Conservation (phyloP, 2,329 filamentous ascomycete genomes). For the Aspergillus persii region DNA sequence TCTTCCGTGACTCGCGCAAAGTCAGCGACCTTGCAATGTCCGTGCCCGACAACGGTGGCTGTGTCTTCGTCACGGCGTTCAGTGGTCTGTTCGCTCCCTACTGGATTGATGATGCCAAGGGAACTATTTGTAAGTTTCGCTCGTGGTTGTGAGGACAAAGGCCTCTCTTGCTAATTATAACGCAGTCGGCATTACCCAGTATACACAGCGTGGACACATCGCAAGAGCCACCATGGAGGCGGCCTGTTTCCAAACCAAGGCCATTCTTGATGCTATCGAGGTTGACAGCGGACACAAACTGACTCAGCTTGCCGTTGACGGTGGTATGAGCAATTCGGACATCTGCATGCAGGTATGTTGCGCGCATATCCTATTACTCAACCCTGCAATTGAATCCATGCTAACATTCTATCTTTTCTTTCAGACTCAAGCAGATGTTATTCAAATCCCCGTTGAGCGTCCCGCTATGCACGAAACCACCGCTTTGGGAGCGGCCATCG, state of each 20-base stretch:
- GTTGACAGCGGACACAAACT: conserved; percentile 76
- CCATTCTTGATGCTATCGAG: conserved; percentile 89
- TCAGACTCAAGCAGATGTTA: conserved; percentile 79
- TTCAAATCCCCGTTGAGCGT: conserved; percentile 77
- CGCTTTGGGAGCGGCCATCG: conserved; percentile 81
- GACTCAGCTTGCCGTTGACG: conserved; percentile 75
- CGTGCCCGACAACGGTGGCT: conserved; percentile 74
- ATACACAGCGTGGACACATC: conserved; percentile 82
- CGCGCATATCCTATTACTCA: background rate
- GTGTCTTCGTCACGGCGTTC: conserved; percentile 86
- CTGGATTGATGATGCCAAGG: conserved; percentile 91
- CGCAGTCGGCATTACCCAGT: conserved; percentile 74
- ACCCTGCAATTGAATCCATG: background rate
- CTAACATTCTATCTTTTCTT: conserved; percentile 9
- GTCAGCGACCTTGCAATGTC: conserved; percentile 64
- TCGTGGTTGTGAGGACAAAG: background rate
- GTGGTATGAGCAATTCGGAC: conserved; percentile 84
- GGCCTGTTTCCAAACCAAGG: conserved; percentile 88
- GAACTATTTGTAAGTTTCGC: conserved; percentile 67
- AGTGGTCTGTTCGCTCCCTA: conserved; percentile 89
- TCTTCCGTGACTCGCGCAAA: conserved; percentile 60
- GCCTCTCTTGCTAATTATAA: conserved; percentile 9
- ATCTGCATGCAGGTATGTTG: conserved; percentile 73
- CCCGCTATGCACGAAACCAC: conserved; percentile 90
- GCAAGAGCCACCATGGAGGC: conserved; percentile 87